A percentile compares a stretch with the other conserved stretches of the same genome.
Evolutionary conservation across 2,329 filamentous ascomycete genomes (phyloP).

Genomic region (Cytospora leucostoma): DNA sequence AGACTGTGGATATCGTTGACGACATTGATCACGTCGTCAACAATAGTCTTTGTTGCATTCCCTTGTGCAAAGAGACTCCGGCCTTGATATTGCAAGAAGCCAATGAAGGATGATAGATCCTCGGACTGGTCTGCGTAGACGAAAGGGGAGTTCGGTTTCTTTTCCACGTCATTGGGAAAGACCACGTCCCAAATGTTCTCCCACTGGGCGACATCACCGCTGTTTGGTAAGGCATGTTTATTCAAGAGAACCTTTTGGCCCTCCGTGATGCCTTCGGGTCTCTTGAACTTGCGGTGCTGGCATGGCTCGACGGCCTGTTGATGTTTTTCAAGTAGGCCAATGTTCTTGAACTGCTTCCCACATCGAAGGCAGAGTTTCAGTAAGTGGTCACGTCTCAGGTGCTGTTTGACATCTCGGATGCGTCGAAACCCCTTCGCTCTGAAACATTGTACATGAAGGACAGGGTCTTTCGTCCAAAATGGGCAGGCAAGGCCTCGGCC

Average conservation of each 20-base stretch:
- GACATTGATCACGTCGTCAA: neutral
- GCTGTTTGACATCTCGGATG: conserved; percentile 33
- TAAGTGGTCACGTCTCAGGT: conserved; percentile 29
- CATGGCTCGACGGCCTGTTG: neutral
- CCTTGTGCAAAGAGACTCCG: neutral
- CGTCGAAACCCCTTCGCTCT: conserved; percentile 20
- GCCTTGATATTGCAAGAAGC: conserved; percentile 1
- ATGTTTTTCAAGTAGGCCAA: conserved; percentile 3
- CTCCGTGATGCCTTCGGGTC: conserved; percentile 26
- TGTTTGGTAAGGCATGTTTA: conserved; percentile 11
- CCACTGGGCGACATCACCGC: conserved; percentile 29
- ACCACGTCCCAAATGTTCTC: conserved; percentile 31
- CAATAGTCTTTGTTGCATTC: neutral
- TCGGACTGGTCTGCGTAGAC: conserved; percentile 19
- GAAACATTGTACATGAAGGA: conserved; percentile 26
- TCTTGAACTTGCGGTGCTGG: neutral
- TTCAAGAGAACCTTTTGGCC: conserved; percentile 9
- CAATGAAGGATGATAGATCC: conserved; percentile 29
- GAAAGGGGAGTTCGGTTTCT: conserved; percentile 24
- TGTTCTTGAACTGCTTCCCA: conserved; percentile 21
- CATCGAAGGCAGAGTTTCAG: conserved; percentile 27
- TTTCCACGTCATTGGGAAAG: conserved; percentile 19
- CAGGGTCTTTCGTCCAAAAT: conserved; percentile 29
- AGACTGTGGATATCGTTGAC: neutral
- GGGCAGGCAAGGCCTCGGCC: conserved; percentile 28